A percentile compares a stretch with the other conserved stretches of the same genome.
These are phyloP conservation scores for Candida suzukii DNA, from an alignment of 805 yeast genomes.

Conservation along the genomic window DNA sequence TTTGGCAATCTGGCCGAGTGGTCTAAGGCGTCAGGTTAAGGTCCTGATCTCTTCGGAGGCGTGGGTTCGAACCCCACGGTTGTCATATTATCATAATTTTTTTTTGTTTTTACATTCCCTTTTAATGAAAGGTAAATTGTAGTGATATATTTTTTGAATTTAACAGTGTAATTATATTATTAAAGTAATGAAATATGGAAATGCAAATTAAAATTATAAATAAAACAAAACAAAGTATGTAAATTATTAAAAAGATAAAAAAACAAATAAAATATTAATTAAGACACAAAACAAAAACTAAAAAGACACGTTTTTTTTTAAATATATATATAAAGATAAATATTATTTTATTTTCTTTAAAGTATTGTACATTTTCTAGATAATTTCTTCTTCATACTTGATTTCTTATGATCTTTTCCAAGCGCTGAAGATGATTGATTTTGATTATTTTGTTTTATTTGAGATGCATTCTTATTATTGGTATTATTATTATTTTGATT, in stretches of 20 bases:
- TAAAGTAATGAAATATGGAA: too few species aligned
- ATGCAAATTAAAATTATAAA: too few species aligned
- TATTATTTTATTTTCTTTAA: conserved; percentile 1
- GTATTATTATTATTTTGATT: not conserved
- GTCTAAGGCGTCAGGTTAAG: conserved; percentile 36
- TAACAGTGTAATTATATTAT: too few species aligned
- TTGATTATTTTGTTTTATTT: not conserved
- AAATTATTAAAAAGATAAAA: too few species aligned
- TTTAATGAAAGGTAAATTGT: too few species aligned
- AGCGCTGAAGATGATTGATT: not conserved
- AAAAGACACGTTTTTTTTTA: too few species aligned
- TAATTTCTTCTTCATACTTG: conserved; percentile 7
- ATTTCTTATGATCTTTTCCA: not conserved
- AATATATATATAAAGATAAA: too few species aligned
- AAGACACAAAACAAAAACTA: too few species aligned
- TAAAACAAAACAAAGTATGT: too few species aligned
- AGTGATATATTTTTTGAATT: not conserved
- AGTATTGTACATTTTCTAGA: conserved; percentile 12
- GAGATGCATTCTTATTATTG: not conserved
- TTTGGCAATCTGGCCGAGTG: conserved; percentile 38
- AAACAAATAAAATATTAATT: too few species aligned
- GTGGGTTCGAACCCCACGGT: conserved; percentile 85
- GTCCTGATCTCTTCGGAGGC: conserved; percentile 83
- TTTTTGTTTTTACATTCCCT: not conserved
- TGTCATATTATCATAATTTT: conserved; percentile 38